phyloP scores from a whole-genome alignment of 1,284 basidiomycete species.

The Serendipita sp. region DNA sequence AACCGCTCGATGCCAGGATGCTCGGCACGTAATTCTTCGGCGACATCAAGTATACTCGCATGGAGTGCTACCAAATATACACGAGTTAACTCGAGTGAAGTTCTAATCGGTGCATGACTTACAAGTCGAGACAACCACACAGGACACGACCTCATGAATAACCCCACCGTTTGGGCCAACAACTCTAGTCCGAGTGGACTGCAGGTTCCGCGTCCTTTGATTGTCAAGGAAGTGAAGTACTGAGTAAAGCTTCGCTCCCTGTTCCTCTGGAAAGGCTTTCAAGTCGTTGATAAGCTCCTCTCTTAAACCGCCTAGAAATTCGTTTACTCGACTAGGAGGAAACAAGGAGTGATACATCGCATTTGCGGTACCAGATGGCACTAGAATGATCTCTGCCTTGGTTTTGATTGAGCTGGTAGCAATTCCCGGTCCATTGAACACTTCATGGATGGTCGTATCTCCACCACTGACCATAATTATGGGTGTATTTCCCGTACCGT shows the following conservation, averaged over 20 bases:
- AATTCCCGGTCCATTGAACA: constrained; percentile 45
- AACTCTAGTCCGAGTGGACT: constrained; percentile 42
- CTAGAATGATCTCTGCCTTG: constrained; percentile 21
- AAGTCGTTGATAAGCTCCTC: constrained; percentile 14
- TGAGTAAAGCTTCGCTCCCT: constrained; percentile 32
- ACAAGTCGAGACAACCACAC: constrained; percentile 54
- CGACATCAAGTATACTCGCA: constrained; percentile 70
- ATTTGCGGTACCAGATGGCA: constrained; percentile 86
- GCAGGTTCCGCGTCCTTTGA: constrained; percentile 30
- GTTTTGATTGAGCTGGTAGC: constrained; percentile 20
- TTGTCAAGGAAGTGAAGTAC: constrained; percentile 22
- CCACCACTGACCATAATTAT: constrained; percentile 62
- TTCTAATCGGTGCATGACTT: constrained; percentile 25
- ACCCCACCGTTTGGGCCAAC: constrained; percentile 19
- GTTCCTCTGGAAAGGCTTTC: constrained; percentile 24
- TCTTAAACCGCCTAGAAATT: constrained; percentile 4
- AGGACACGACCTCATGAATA: constrained; percentile 27
- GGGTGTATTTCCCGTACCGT: constrained; percentile 16
- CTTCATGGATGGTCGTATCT: constrained; percentile 83
- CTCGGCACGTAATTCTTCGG: constrained; percentile 54
- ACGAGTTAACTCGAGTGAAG: not conserved
- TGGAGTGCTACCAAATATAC: constrained; percentile 46
- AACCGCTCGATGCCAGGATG: constrained; percentile 74
- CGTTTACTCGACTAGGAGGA: constrained; percentile 21
- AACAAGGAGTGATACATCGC: constrained; percentile 68